phyloP scores from a whole-genome alignment of 1,139 yeast species.

The Insectozyma bohioensis region DNA sequence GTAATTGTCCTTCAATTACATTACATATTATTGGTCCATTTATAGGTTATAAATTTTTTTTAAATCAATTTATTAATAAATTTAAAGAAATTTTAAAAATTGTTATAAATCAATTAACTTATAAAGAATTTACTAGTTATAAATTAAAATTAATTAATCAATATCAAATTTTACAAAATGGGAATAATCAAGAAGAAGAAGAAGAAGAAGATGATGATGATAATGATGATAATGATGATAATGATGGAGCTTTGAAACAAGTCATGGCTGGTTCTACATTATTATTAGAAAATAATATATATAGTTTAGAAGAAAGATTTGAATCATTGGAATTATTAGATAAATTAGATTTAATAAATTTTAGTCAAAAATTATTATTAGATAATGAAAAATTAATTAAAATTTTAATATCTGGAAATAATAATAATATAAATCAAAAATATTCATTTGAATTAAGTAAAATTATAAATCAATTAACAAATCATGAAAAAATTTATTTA shows the following conservation, averaged over 20 bases:
- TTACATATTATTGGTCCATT: conserved; percentile 51
- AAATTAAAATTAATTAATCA: conserved; percentile 43
- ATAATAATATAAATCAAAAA: conserved; percentile 20
- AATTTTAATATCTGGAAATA: conserved; percentile 47
- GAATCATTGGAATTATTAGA: conserved; percentile 32
- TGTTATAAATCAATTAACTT: conserved; percentile 16
- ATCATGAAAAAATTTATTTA: conserved; percentile 13
- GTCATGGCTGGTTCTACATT: conserved; percentile 48
- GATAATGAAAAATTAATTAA: conserved; percentile 32
- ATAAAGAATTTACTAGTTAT: conserved; percentile 39
- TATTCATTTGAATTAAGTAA: conserved; percentile 15
- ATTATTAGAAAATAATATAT: conserved; percentile 53
- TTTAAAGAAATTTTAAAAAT: conserved; percentile 16
- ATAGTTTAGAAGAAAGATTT: conserved; percentile 50
- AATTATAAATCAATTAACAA: conserved; percentile 15
- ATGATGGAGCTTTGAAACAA: conserved; percentile 35
- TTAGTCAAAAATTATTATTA: conserved; percentile 20
- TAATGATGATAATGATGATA: not conserved
- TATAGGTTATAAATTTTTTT: conserved; percentile 31
- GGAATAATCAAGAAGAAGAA: conserved; percentile 8
- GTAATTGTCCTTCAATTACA: conserved; percentile 50
- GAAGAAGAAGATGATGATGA: conserved; percentile 4
- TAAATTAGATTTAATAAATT: conserved; percentile 20
- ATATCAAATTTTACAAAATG: conserved; percentile 38
- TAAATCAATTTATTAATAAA: conserved; percentile 23